Conservation (phyloP, 1,284 basidiomycete species). For the Thecaphora frezii region DNA sequence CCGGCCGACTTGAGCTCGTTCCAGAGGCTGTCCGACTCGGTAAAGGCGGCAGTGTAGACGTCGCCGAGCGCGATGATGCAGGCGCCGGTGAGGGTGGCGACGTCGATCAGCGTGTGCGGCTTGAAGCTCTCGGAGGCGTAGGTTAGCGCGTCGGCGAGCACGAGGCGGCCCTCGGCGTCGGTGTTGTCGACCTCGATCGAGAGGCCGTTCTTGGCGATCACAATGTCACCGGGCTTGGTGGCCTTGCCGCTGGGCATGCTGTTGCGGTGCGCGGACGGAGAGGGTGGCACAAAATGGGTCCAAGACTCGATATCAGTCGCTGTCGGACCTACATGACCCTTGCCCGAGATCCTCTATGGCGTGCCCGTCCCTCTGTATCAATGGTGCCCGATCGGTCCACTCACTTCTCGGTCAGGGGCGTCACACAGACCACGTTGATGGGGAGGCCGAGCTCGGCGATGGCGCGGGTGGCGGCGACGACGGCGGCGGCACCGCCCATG, state of each 20-base stretch:
- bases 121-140: constrained; percentile 78
- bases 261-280: too few species aligned
- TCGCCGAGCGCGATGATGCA: constrained; percentile 64
- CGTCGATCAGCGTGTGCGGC: constrained; percentile 79
- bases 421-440: constrained; percentile 73
- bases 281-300: too few species aligned
- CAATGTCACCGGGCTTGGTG: constrained; percentile 78
- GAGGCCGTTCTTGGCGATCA: constrained; percentile 86
- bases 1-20: constrained; percentile 71
- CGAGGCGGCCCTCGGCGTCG: constrained; percentile 80
- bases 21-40: constrained; percentile 68
- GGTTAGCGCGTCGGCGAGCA: constrained; percentile 76
- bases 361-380: too few species aligned
- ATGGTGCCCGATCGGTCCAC: too few species aligned
- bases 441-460: constrained; percentile 79
- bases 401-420: constrained; percentile 79
- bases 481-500: constrained; percentile 68
- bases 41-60: constrained; percentile 74
- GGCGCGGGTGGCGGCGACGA: constrained; percentile 72
- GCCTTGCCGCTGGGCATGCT: constrained; percentile 66
- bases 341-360: too few species aligned
- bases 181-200: constrained; percentile 86
- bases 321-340: too few species aligned
- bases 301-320: too few species aligned
- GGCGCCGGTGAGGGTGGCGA: constrained; percentile 75